Evolutionary conservation across 345 rosid genomes (phyloP).

Genomic region (Diplotaxis tenuifolia): DNA sequence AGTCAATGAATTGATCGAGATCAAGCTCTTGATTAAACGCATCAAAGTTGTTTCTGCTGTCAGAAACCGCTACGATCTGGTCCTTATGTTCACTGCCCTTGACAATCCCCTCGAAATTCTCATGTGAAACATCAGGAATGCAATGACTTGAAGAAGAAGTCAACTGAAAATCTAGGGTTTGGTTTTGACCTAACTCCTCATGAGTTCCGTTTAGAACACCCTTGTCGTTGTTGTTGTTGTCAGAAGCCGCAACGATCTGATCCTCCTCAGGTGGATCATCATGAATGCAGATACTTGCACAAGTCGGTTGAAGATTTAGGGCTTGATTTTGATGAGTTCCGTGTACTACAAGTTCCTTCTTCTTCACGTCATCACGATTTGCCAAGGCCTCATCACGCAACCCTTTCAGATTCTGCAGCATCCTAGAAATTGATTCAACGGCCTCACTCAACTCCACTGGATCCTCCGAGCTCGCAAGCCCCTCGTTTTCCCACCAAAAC

Average conservation of each 20-base stretch:
- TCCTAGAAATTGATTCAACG: neutral
- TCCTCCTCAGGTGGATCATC: neutral
- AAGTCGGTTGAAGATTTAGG: neutral
- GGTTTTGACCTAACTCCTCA: neutral
- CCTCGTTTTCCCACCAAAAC: slow-evolving; percentile 26
- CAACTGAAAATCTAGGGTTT: neutral
- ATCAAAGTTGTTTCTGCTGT: neutral
- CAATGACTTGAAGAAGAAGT: neutral
- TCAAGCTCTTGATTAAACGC: neutral
- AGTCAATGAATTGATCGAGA: neutral
- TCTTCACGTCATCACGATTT: neutral
- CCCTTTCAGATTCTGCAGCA: neutral
- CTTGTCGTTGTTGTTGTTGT: no score
- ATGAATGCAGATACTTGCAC: neutral
- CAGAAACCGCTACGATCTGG: neutral
- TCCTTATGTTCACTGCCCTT: neutral
- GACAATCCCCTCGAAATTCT: neutral
- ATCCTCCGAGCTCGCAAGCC: neutral
- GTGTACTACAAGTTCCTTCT: neutral
- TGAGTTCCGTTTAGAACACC: neutral
- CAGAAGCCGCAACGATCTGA: neutral
- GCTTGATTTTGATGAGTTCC: neutral
- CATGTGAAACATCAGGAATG: neutral
- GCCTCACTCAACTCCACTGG: neutral
- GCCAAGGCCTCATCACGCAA: neutral